Conservation (phyloP, 176 grass and related monocot species). For the Elaeis guineensis region DNA sequence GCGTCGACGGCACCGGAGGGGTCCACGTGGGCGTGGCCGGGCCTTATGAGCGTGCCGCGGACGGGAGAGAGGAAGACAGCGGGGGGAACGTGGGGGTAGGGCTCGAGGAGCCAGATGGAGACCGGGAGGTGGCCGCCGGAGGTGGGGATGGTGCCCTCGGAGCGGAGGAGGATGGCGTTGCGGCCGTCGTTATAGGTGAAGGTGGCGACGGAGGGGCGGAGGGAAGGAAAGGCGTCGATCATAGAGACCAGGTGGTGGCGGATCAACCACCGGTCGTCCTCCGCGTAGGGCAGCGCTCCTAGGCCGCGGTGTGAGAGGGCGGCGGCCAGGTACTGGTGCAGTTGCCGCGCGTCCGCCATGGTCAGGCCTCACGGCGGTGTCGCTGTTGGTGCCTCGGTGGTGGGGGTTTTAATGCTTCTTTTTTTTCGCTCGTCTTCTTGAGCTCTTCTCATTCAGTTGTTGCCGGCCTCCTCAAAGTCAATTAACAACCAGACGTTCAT, state of each 20-base stretch:
- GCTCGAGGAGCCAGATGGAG: constrained; percentile 1
- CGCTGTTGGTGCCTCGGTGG: background rate
- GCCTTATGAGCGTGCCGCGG: background rate
- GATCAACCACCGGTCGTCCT: background rate
- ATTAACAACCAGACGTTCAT: too few relatives aligned
- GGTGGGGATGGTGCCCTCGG: background rate
- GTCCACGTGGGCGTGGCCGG: background rate
- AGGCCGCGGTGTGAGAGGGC: background rate
- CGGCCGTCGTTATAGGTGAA: constrained; percentile 4
- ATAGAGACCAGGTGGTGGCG: constrained; percentile 2
- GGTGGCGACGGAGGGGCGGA: background rate
- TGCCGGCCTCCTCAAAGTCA: too few relatives aligned
- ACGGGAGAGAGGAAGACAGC: background rate
- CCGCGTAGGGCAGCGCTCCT: background rate
- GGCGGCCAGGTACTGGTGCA: background rate
- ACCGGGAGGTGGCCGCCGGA: background rate
- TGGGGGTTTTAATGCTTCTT: too few relatives aligned
- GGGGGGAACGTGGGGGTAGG: background rate
- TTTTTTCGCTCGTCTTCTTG: too few relatives aligned
- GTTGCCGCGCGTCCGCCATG: background rate
- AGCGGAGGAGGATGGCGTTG: constrained; percentile 2
- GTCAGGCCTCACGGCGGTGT: background rate
- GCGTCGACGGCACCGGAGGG: background rate
- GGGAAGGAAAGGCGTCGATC: background rate
- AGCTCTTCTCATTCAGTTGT: too few relatives aligned